Base-by-base conservation (phyloP, 257 asterid genomes). In the Apocynum venetum region DNA sequence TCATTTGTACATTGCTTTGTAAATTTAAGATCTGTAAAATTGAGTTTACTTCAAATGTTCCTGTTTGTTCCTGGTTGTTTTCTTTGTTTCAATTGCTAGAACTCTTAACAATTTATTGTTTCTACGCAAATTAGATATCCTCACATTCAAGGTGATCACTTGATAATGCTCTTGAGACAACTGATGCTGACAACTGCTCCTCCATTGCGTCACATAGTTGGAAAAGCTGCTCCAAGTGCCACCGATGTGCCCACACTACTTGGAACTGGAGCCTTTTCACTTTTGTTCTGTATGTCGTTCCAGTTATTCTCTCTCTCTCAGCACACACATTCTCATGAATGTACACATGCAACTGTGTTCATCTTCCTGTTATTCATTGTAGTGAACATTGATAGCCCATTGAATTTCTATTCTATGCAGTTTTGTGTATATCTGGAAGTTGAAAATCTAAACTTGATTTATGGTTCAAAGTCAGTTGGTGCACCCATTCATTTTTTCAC, bases 181-280 rank as follows among this genome's bases (percentile, higher is more conserved):
- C 82, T 95, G 82, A 87, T 93, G 86, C 85, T 89, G 84, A 82
- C 75, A 78, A 74, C 80, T 56, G 85, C 92, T 77, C 96, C 96
- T 83, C 96, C 98, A 69, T 76, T 86, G 73, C 89, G 84, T 76
- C 83, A 83, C 74, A 46, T 82, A 72, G 79, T 52, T 72, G 97
- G 90, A 76, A 85, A 83, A 83, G 77, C 55, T 80, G 67, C 85
- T 77, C 96, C 97, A 49, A 87, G 89, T 81, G 98, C 98, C 83
- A 85, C 91, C 69, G 98, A 95, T 86, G 98, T 91, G 82, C 98
- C 98, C 66, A 93, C 98, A 8, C 85, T 95, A 71, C 97, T 95
- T 78, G 98, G 98, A 86, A 90, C 91, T 81, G 97, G 93, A 79
- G 79, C 88, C 67, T 92, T 92, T 87, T 93, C 98, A 64, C 89